Conservation (phyloP, 2,329 filamentous ascomycete species). For the Trichophyton equinum region DNA sequence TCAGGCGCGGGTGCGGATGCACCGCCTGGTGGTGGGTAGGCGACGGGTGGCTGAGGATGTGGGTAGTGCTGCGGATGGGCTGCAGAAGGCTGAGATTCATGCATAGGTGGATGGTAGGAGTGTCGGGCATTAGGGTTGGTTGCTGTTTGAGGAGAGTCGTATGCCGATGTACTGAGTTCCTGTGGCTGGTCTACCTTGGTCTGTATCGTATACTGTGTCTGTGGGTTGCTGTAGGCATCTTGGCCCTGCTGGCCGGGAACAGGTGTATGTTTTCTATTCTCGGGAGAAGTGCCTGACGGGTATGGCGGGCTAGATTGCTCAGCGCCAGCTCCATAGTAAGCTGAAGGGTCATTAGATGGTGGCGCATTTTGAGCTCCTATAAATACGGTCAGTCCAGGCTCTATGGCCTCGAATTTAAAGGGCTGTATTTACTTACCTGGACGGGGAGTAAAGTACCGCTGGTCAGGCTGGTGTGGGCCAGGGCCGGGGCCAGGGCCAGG, state of each 20-base stretch:
- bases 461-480: slow-evolving; percentile 41
- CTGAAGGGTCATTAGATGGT: slow-evolving; percentile 40
- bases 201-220: slow-evolving; percentile 45
- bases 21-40: slow-evolving; percentile 28
- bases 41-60: slow-evolving; percentile 25
- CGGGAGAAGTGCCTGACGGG: slow-evolving; percentile 30
- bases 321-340: slow-evolving; percentile 56
- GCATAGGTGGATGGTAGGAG: slow-evolving; percentile 20
- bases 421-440: slow-evolving; percentile 27
- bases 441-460: slow-evolving; percentile 55
- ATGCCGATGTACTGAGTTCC: slow-evolving; percentile 64
- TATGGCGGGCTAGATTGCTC: slow-evolving; percentile 36
- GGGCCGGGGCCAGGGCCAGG: slow-evolving; percentile 11
- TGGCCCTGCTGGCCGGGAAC: slow-evolving; percentile 36
- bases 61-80: slow-evolving; percentile 24
- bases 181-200: slow-evolving; percentile 61
- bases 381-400: not conserved
- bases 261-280: slow-evolving; percentile 26
- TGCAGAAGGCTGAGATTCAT: slow-evolving; percentile 18
- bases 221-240: slow-evolving; percentile 27
- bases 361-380: slow-evolving; percentile 14
- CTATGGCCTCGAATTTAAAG: slow-evolving; percentile 35
- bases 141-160: slow-evolving; percentile 56
- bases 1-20: not conserved
- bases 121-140: slow-evolving; percentile 20